Evolutionary conservation across 1,284 basidiomycete genomes (phyloP).

Genomic region (Cryptococcus neoformans): DNA sequence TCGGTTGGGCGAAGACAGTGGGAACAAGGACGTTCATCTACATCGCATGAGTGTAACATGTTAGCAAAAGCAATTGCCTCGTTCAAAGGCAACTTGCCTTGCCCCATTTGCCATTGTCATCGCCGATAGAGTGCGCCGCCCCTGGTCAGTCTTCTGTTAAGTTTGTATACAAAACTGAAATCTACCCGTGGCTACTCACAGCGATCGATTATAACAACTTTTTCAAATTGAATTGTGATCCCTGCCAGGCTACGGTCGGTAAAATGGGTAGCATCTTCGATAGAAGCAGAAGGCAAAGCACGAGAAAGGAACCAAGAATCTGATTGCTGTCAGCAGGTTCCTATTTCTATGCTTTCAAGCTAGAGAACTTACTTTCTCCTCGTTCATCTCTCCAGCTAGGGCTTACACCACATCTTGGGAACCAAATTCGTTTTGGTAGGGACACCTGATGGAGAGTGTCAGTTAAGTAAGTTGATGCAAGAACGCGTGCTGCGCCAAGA

Average conservation of each 20-base stretch:
- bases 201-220: constrained; percentile 44
- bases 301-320: constrained; percentile 40
- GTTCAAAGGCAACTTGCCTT: constrained; percentile 30
- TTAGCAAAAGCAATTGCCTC: background rate
- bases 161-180: background rate
- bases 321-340: constrained; percentile 13
- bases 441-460: constrained; percentile 4
- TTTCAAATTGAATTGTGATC: constrained; percentile 37
- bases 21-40: constrained; percentile 43
- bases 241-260: constrained; percentile 25
- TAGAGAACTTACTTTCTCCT: constrained; percentile 26
- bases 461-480: constrained; percentile 21
- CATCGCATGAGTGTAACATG: background rate
- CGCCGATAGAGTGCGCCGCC: constrained; percentile 33
- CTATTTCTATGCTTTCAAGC: background rate
- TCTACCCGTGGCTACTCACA: constrained; percentile 18
- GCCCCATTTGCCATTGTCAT: constrained; percentile 33
- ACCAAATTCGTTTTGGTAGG: constrained; percentile 33
- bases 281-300: constrained; percentile 27
- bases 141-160: constrained; percentile 16
- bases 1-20: constrained; percentile 11
- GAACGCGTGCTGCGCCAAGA: constrained; percentile 26
- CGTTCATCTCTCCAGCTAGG: constrained; percentile 36
- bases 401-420: constrained; percentile 27
- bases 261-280: constrained; percentile 39